Conservation (phyloP, 441 rosid species). For the Cnidoscolus chayamansa region DNA sequence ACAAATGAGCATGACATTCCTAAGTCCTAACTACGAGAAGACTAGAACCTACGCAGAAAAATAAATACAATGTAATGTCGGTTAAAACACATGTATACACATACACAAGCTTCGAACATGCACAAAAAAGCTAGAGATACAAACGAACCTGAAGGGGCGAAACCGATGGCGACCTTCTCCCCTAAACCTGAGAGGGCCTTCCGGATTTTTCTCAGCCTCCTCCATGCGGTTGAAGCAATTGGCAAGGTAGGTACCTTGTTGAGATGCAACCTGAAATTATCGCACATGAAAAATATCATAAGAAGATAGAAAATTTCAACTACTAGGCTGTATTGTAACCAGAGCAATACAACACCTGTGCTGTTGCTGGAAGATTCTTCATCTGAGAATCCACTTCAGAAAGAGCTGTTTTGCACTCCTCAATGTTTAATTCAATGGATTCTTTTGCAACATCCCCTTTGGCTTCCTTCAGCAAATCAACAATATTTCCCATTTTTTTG, state of each 20-base stretch:
- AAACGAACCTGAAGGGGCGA: conserved; percentile 73
- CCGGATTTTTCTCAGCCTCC: conserved; percentile 72
- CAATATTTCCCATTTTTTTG: conserved; percentile 57
- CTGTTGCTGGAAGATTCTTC: conserved; percentile 95
- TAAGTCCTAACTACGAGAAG: neutral
- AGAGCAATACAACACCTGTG: conserved; percentile 51
- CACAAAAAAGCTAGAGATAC: neutral
- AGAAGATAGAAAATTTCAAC: neutral
- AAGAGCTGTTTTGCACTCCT: conserved; percentile 73
- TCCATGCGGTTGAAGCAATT: conserved; percentile 94
- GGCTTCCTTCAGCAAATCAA: conserved; percentile 66
- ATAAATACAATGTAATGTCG: neutral
- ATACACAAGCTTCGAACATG: neutral
- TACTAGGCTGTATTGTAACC: neutral
- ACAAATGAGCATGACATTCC: conserved; percentile 3
- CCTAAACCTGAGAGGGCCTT: conserved; percentile 93
- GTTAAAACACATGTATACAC: neutral
- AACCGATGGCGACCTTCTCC: conserved; percentile 94
- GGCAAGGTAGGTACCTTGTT: conserved; percentile 89
- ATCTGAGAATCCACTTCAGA: conserved; percentile 81
- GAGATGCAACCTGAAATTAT: conserved; percentile 75
- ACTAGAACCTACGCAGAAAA: too few relatives aligned
- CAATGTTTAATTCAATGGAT: conserved; percentile 64
- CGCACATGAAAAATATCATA: neutral
- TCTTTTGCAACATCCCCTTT: conserved; percentile 60